phyloP scores from a whole-genome alignment of 441 rosid genomes.

The Gossypium lobatum region DNA sequence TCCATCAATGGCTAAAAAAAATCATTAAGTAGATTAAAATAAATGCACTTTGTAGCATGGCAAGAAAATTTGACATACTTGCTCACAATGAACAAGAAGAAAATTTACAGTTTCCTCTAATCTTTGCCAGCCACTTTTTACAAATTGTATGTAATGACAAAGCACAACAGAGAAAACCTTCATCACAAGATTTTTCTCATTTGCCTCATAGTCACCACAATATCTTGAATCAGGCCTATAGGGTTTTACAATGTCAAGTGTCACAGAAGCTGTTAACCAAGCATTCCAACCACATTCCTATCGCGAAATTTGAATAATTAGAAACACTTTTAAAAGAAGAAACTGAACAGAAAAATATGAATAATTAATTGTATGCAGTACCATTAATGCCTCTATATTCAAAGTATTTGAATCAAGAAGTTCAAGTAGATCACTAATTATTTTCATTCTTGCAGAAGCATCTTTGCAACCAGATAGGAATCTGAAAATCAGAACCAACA shows the following conservation, averaged over 20 bases:
- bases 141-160: constrained; percentile 69
- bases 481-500: constrained; percentile 67
- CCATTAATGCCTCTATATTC: constrained; percentile 95
- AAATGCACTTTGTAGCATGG: neutral
- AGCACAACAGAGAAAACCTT: constrained; percentile 77
- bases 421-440: constrained; percentile 74
- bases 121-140: constrained; percentile 99
- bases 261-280: constrained; percentile 68
- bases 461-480: constrained; percentile 69
- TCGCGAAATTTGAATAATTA: constrained; percentile 24
- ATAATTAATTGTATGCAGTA: constrained; percentile 26
- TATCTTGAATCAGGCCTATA: constrained; percentile 42
- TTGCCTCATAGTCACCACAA: constrained; percentile 38
- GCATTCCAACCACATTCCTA: constrained; percentile 98
- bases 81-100: constrained; percentile 59
- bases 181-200: constrained; percentile 70
- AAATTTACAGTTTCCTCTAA: constrained; percentile 92
- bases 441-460: constrained; percentile 58
- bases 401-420: constrained; percentile 88
- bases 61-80: constrained; percentile 41
- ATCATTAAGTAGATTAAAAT: neutral
- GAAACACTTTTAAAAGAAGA: constrained; percentile 13
- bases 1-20: constrained; percentile 7
- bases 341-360: neutral
- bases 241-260: constrained; percentile 66